Evolutionary conservation across 805 yeast species (phyloP), one percentile per base, ranked within the genome.

Genomic region (Komagataella mondaviorum): DNA sequence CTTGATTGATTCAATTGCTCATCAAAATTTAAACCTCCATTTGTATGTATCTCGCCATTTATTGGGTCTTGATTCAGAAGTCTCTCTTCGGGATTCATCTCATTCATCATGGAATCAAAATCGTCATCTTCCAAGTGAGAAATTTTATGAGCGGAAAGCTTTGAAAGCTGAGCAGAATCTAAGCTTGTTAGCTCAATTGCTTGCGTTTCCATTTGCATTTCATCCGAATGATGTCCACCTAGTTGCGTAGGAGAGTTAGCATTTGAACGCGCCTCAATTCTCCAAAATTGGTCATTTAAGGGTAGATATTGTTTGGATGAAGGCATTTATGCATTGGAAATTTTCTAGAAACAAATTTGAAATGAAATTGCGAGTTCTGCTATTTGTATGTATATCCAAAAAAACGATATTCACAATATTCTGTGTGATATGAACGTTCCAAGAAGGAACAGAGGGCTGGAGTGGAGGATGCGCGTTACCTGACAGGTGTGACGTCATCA

Each of bases 21-120:
- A 16, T 58, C 44, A 46, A 61, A 62, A 44, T 61, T 56, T 2
- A 62, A 55, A 48, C 57, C 39, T 14, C 39, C 39, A 30, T 30
- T 30, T 30, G 39, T 30, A 30, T 12, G 14, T 4, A 59, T 3
- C 54, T 30, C 14, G 14, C 39, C 39, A 14, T 30, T 30, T 8
- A 30, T 10, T 51, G 24, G 57, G 58, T 23, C 46, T 51, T 23
- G 22, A 46, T 22, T 48, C 52, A 17, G 16, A 20, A 20, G 45
- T 49, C 17, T 20, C 45, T 50, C 14, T 30, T 46, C 46, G 3
- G 51, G 49, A 23, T 17, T n/a, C 18, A 10, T 30, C 10, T 30
- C 39, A 14, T 30, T 30, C 39, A 30, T 4, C 39, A 30, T 6
- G 8, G 39, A 30, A 10, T 30, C 39, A 30, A 30, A 30, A 8